Conservation (phyloP, 805 yeast genomes). For the Saccharomycopsis sp. region DNA sequence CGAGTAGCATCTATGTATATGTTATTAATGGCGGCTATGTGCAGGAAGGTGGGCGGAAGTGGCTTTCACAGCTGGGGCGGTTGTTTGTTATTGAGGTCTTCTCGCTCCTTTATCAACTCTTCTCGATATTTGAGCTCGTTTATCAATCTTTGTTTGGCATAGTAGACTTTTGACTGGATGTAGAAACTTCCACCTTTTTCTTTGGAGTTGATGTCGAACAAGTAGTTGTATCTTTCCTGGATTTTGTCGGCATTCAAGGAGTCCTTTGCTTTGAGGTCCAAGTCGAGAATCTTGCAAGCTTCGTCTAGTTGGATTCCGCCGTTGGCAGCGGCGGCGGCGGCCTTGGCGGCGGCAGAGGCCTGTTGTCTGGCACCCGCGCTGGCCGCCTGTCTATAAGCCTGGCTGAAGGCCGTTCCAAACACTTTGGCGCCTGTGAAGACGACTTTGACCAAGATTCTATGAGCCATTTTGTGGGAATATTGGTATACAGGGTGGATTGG, state of each 20-base stretch:
- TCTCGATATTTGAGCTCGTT: constrained; percentile 63
- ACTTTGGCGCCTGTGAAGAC: constrained; percentile 92
- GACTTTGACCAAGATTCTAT: constrained; percentile 83
- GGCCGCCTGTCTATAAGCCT: constrained; percentile 95
- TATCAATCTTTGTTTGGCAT: constrained; percentile 89
- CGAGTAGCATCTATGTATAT: too few species aligned
- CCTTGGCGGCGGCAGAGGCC: constrained; percentile 38
- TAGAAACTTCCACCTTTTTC: constrained; percentile 97
- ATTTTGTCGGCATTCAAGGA: constrained; percentile 51
- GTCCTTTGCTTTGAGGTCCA: constrained; percentile 49
- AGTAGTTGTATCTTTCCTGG: constrained; percentile 65
- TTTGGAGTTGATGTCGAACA: constrained; percentile 83
- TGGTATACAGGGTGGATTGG: too few species aligned
- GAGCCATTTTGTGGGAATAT: constrained; percentile 63
- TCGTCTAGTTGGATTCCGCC: constrained; percentile 84
- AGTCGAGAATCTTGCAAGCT: constrained; percentile 82
- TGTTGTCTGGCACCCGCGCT: constrained; percentile 79
- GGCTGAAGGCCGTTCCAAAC: constrained; percentile 92
- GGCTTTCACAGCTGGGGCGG: constrained; percentile 5
- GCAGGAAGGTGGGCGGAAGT: not conserved
- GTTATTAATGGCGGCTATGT: not conserved
- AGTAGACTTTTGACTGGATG: constrained; percentile 83
- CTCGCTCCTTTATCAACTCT: constrained; percentile 31
- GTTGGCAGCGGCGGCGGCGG: constrained; percentile 43
- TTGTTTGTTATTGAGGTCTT: constrained; percentile 20